Evolutionary conservation across 495 filamentous ascomycete genomes (phyloP), one percentile per base, ranked within the genome.

Genomic region (Penicillium mononematosum): DNA sequence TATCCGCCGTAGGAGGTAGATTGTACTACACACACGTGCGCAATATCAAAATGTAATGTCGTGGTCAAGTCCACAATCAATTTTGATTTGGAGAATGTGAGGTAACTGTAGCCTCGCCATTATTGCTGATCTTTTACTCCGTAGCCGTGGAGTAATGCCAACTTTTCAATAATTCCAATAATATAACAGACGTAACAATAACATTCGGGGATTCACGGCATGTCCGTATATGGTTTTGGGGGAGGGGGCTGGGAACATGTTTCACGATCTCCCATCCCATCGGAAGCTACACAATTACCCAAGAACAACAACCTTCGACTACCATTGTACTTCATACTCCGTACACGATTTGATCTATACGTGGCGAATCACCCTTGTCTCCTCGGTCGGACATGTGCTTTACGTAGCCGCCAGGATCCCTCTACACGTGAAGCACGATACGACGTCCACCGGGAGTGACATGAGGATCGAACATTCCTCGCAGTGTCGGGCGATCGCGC

Each of bases 401-500:
- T 29, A 39, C 2, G 17, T 5, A 31, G 14, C 29, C n/a, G 22
- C 36, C 12, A 29, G 47, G 47, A 38, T 50, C 22, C 22, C 16
- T 7, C 42, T 54, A 45, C 52, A 55, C 50, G 50, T 54, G 50
- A 36, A 49, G 32, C 34, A 38, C 34, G 14, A 38, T 38, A 36
- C 5, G 44, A 17, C 20, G 12, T 19, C 34, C 29, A 16, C 19
- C 29, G 27, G 16, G 31, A 44, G 24, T 6, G 4, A 25, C 5
- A 25, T 25, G 22, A 19, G 34, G 47, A 50, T 45, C 48, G 16
- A 25, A 46, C 24, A 34, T 24, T 36, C 36, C 29, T 47, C 46
- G 53, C 50, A 61, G 56, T 60, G 36, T 39, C 36, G 58, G 61
- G 31, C 52, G 55, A 58, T 60, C 54, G 27, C 65, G 65, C 65